Conservation (phyloP, 192 early-diverging fungal species). For the Ambispora gerdemannii region DNA sequence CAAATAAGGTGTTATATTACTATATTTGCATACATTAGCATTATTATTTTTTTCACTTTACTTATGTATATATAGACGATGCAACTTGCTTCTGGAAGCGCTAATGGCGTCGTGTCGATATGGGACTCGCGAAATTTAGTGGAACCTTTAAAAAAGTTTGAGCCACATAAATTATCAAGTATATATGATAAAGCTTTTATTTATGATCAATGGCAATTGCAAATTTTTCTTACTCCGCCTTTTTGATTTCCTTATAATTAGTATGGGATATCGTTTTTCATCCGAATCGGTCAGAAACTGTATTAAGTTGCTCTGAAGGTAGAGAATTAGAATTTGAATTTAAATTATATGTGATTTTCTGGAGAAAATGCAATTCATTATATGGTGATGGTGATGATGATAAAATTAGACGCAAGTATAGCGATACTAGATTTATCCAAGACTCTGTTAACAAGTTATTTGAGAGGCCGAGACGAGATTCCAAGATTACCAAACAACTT, state of each 20-base stretch:
- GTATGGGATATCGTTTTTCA: conserved; percentile 23
- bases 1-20: conserved; percentile 6
- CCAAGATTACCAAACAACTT: not conserved
- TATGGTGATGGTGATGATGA: not conserved
- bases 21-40: not conserved
- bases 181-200: not conserved
- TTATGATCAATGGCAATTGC: not conserved
- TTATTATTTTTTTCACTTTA: not conserved
- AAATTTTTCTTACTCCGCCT: no score
- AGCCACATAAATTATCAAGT: conserved; percentile 10
- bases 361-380: not conserved
- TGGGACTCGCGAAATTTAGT: conserved; percentile 30
- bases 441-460: not conserved
- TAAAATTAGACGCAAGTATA: conserved; percentile 1
- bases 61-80: not conserved
- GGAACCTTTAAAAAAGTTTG: not conserved
- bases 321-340: not conserved
- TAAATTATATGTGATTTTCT: not conserved
- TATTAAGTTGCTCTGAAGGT: conserved; percentile 27
- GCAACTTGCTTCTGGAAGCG: conserved; percentile 21
- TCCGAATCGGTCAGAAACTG: conserved; percentile 2
- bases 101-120: conserved; percentile 28
- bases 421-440: not conserved
- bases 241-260: no score
- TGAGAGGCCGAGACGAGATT: not conserved